phyloP scores from a whole-genome alignment of 306 rosid genomes.

The Pachyrhizus erosus region DNA sequence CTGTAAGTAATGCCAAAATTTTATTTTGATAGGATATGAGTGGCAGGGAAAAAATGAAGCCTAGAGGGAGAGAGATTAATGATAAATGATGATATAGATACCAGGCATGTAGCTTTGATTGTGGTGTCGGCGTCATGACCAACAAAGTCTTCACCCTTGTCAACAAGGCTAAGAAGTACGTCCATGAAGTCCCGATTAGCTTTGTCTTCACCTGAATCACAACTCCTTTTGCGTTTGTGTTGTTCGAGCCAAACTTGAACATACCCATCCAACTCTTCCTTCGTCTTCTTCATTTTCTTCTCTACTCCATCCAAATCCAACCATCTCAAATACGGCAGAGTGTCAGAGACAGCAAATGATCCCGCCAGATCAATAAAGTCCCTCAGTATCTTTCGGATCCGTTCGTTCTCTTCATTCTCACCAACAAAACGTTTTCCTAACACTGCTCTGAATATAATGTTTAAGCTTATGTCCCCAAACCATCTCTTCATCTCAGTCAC shows the following conservation, averaged over 20 bases:
- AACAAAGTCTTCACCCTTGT: background rate
- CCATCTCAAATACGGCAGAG: conserved; percentile 54
- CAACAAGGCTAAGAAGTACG: conserved; percentile 25
- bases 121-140: conserved; percentile 25
- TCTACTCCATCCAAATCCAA: conserved; percentile 52
- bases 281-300: conserved; percentile 44
- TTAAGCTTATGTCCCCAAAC: conserved; percentile 38
- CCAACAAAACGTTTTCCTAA: conserved; percentile 41
- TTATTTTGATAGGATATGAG: no score
- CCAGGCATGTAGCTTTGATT: conserved; percentile 47
- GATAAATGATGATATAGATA: no score
- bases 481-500: conserved; percentile 49
- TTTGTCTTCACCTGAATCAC: no score
- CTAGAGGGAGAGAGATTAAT: no score
- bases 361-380: background rate
- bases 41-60: no score
- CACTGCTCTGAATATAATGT: conserved; percentile 33
- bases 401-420: conserved; percentile 16
- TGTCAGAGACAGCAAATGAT: conserved; percentile 26
- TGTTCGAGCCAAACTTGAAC: conserved; percentile 29
- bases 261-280: conserved; percentile 36
- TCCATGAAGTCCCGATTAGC: conserved; percentile 41
- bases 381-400: conserved; percentile 11
- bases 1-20: no score
- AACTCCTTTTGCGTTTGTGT: conserved; percentile 36